Evolutionary conservation across 1,139 yeast species (phyloP), one percentile per base, ranked within the genome.

Genomic region (Arxiozyma heterogenica): DNA sequence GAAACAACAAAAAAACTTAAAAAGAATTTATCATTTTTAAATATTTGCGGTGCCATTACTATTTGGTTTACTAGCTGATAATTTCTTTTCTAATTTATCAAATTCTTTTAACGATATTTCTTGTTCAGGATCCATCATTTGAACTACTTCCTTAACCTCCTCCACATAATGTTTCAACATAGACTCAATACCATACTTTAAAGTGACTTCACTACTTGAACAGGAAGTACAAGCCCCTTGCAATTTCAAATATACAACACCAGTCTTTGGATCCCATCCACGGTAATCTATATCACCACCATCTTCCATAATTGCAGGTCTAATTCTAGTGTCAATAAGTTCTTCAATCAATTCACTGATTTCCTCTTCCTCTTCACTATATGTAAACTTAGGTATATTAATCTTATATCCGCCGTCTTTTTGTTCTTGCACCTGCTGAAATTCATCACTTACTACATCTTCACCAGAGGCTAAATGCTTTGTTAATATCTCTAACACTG

Each of bases 341-440:
- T 93, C 99, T 64, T 91, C 90, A 64, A 93, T 90, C 88, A 93
- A 86, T 17, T 86, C 80, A 52, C 93, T 90, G 2, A 91, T 81
- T 68, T 75, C 78, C 56, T 72, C 71, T 53, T 75, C 77, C 46
- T 74, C 77, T 49, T 73, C 77, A 23, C 64, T 61, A 49, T 67
- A 60, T 42, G 64, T 64, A 48, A 65, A 66, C 48, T 66, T 61
- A 2, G 68, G 68, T 34, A 60, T 47, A 45, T 62, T 58, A 23
- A 67, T 65, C 47, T 70, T 61, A 51, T 65, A 61, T 4, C 69
- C 63, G 17, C 66, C 70, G 21, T 65, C 71, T 12, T 63, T 59
- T 48, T 64, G 65, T 44, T 68, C 67, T 39, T 71, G 62, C 3
- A 64, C 63, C 9, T 64, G 60, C 57, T 67, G 61, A 47, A 66